phyloP scores from a whole-genome alignment of 352 stramenopile genomes.

The Phytophthora syringae region DNA sequence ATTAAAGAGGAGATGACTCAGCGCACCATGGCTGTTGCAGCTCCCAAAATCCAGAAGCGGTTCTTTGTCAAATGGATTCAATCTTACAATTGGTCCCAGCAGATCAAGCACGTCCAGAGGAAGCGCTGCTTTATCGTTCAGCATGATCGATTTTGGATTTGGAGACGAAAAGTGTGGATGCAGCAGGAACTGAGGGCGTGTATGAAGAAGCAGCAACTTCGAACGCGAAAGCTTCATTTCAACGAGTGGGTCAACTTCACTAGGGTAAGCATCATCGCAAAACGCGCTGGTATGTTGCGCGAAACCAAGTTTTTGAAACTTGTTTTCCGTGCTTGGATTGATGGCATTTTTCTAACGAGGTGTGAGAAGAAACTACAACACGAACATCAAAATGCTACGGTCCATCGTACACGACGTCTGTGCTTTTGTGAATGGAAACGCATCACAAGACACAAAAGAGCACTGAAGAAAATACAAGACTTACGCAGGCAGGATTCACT shows the following conservation, averaged over 20 bases:
- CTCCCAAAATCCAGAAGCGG: conserved; percentile 56
- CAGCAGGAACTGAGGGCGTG: conserved; percentile 50
- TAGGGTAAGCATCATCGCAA: conserved; percentile 58
- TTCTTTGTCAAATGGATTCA: conserved; percentile 73
- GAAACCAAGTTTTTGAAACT: conserved; percentile 30
- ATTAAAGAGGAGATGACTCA: conserved; percentile 66
- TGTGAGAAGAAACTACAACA: conserved; percentile 15
- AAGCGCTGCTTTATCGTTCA: conserved; percentile 59
- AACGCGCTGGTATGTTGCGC: conserved; percentile 38
- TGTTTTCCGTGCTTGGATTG: conserved; percentile 50
- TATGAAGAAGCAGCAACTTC: conserved; percentile 28
- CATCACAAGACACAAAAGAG: conserved; percentile 24
- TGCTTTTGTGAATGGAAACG: conserved; percentile 43
- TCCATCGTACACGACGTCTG: conserved; percentile 16
- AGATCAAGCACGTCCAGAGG: conserved; percentile 49
- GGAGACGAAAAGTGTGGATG: conserved; percentile 58
- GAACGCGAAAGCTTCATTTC: conserved; percentile 42
- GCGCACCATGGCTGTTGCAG: conserved; percentile 47
- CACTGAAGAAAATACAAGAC: conserved; percentile 27
- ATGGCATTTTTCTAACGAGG: conserved; percentile 22
- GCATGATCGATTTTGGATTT: conserved; percentile 72
- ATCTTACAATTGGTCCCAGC: conserved; percentile 56
- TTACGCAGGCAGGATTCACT: conserved; percentile 29
- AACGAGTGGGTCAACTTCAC: conserved; percentile 65
- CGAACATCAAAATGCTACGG: conserved; percentile 2